These are phyloP conservation scores for Priceomyces fermenticarens DNA, from an alignment of 805 yeast species.

Conservation along the genomic window DNA sequence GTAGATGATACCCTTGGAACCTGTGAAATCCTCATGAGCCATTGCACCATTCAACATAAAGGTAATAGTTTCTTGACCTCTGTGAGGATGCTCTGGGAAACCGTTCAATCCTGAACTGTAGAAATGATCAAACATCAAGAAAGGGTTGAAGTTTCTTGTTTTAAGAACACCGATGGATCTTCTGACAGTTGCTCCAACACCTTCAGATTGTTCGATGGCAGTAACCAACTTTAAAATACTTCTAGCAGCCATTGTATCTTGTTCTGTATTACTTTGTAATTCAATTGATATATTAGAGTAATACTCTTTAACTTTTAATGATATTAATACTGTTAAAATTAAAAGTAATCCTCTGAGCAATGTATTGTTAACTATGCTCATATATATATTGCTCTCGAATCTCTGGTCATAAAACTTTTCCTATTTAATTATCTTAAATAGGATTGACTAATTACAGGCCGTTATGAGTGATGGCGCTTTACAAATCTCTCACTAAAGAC, in stretches of 20 bases:
- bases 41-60: constrained; percentile 31
- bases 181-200: constrained; percentile 84
- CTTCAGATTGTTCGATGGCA: constrained; percentile 75
- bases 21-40: constrained; percentile 70
- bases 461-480: no score
- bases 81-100: constrained; percentile 41
- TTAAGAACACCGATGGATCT: constrained; percentile 71
- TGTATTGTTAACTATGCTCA: constrained; percentile 1
- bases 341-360: not conserved
- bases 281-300: not conserved
- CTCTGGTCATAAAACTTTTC: not conserved
- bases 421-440: not conserved
- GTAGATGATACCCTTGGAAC: constrained; percentile 69
- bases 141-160: constrained; percentile 77
- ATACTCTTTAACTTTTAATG: not conserved
- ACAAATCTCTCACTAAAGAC: no score
- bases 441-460: not conserved
- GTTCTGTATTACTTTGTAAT: not conserved
- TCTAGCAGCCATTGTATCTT: constrained; percentile 20
- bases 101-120: constrained; percentile 63
- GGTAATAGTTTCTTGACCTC: constrained; percentile 39
- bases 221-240: constrained; percentile 27
- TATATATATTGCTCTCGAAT: constrained; percentile 4
- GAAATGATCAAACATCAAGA: constrained; percentile 79
- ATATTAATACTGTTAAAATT: constrained; percentile 1